Evolutionary conservation across 1,284 basidiomycete genomes (phyloP), one percentile per base, ranked within the genome.

Genomic region (Mixia osmundae): DNA sequence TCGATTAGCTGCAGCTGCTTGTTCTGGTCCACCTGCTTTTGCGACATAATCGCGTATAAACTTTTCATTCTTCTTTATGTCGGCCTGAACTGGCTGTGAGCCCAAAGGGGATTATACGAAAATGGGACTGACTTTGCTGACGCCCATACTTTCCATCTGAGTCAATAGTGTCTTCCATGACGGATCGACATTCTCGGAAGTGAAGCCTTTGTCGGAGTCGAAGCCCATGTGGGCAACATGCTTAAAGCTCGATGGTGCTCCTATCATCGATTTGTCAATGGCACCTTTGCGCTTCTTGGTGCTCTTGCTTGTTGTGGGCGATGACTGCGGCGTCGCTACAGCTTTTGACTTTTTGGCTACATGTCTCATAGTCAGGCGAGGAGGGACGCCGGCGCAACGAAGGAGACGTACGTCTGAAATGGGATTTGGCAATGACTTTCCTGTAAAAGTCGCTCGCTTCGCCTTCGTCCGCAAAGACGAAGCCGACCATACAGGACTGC

Each of bases 151-250:
- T 42, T 73, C 67, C 3, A 95, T 64, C 47, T 72, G 66, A 18
- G 63, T 65, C 2, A 95, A 64, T 38, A 95, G 60, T 1, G 71
- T 63, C 40, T 72, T 66, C 89, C 89, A 97, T 6, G 75, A 80
- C 3, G 79, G 72, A 57, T 95, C 89, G n/a, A 94, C 78, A 42
- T 79, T 78, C 24, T 67, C 67, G 1, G 76, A 76, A 0, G 72
- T 74, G 56, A 85, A 94, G 4, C 85, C 85, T 26, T 71, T 69
- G 47, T 89, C 71, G 0, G 69, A 56, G 47, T 89, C 77, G 55
- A 77, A 94, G 18, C 85, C 85, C 78, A 97, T 91, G 54, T 94
- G 87, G 0, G 78, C 82, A 30, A 91, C 67, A 52, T 95, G 87
- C 45, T 71, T 67, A 63, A 94, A 94, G 3, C 57, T 47, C 12